Evolutionary conservation across 2,329 filamentous ascomycete species (phyloP), one percentile per base, ranked within the genome.

Genomic region (Fusarium liriodendri): DNA sequence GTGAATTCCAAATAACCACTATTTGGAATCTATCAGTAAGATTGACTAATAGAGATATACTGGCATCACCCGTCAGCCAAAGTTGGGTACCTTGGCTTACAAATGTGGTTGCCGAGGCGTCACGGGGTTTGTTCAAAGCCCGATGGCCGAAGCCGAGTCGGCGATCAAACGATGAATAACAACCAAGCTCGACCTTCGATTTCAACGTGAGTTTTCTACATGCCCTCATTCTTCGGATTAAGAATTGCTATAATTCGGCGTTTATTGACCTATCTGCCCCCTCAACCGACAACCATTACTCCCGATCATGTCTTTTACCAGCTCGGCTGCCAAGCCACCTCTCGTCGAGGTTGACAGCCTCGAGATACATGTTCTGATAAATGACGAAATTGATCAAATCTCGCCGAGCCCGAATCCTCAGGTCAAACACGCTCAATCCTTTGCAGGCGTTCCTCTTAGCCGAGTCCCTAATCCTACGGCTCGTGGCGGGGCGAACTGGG

Each of bases 331-430:
- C 22, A 47, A 62, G 27, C 1, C 14, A 6, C 27, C 35, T 29
- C 40, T 61, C 16, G 16, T 33, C 27, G 62, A 67, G 57, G 14
- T 80, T 32, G 76, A 81, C 64, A 74, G 69, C 58, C 80, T 89
- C 32, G 85, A 88, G 35, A 84, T 87, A 27, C 78, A 82, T 8
- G 83, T 88, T 38, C 85, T 90, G 65, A 83, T 90, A 63, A 86
- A 89, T 77, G 87, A 90, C 79, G 88, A 89, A 67, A 80, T 89
- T 45, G 87, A 90, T 71, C 84, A 86, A 5, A 84, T 89, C 65
- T 89, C 87, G 1, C 83, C 85, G 1, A 81, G 84, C 20, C 80
- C 84, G 1, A 83, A 85, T 20, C 80, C 84, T 10, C 83, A 82
- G 2, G 81, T 88, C 45, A 78, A 84, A 25, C 79, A 87, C 33